phyloP scores from a whole-genome alignment of 164 flowering plant species.

The Nelumbo lutea region DNA sequence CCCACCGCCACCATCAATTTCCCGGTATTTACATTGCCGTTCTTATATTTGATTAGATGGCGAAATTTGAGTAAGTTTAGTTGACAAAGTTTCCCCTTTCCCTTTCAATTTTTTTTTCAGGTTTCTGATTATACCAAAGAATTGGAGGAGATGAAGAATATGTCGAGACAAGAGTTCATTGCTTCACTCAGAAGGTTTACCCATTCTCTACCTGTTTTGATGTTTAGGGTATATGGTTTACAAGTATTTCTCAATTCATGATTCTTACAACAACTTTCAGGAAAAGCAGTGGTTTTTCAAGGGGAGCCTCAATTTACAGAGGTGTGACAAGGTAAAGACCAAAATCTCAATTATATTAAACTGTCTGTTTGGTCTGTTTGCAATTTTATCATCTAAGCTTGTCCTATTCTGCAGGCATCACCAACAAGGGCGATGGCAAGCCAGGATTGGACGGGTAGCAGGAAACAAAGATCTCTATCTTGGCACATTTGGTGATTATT shows the following conservation, averaged over 20 bases:
- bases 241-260: too few species aligned
- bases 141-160: background rate
- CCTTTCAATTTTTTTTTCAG: background rate
- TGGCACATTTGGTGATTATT: slow-evolving; percentile 68
- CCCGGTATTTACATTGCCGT: slow-evolving; percentile 36
- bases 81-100: background rate
- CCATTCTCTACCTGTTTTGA: background rate
- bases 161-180: background rate
- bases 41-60: too few species aligned
- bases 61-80: too few species aligned
- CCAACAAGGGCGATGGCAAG: slow-evolving; percentile 95
- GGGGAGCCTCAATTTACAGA: slow-evolving; percentile 1
- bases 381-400: too few species aligned
- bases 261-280: background rate
- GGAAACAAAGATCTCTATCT: slow-evolving; percentile 89
- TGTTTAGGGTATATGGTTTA: too few species aligned
- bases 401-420: slow-evolving; percentile 55
- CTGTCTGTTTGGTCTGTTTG: background rate
- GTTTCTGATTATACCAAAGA: background rate
- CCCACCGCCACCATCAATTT: slow-evolving; percentile 69
- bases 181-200: background rate
- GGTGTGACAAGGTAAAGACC: background rate
- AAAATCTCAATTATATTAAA: background rate
- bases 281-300: background rate
- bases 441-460: slow-evolving; percentile 87